Base-by-base conservation (phyloP, 768 basidiomycete species). In the Mycena galopus region DNA sequence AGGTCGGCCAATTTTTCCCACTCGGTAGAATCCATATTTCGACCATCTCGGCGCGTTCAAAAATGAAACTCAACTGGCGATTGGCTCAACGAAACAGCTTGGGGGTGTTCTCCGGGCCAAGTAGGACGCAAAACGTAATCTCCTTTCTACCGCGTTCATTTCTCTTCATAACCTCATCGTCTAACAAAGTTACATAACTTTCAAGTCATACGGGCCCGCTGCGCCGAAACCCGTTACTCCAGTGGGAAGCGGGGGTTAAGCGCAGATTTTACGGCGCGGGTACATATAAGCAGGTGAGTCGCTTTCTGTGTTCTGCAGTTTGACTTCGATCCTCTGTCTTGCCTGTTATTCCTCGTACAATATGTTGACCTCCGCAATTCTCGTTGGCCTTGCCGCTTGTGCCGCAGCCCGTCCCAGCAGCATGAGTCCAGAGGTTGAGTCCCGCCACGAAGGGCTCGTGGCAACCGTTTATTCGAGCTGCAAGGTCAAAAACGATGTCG, bases 391-490 rank as follows among this genome's bases (percentile, higher is more conserved):
- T 9, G 67, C 61, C 4, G 67, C 60, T 0, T 55, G 51, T 19
- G 60, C 39, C 2, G 17, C 30, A 17, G 60, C 60, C 23, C 35
- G 29, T 53, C 35, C 47, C 21, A n/a, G n/a, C n/a, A n/a, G n/a
- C n/a, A 37, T 37, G 58, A 23, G 12, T 14, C 51, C 67, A 9
- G 25, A 62, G n/a, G 16, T 56, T 17, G 50, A 42, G 19, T 0
- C 51, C n/a, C 67, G 57, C 16, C 53, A 69, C 10, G 51, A 29
- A 39, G 33, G 35, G 16, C 50, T 21, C 3, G 11, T 25, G 51
- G 60, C 67, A 0, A 56, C 59, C 10, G 30, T 69, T 29, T 69
- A 69, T 35, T 42, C 50, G 23, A 63, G 53, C 29, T 69, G 67
- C 61, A 63, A 55, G 39, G 37, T 32, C 37, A 42, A 53, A 25